Base-by-base conservation (phyloP, 176 grass and related monocot genomes). In the Zea luxurians region DNA sequence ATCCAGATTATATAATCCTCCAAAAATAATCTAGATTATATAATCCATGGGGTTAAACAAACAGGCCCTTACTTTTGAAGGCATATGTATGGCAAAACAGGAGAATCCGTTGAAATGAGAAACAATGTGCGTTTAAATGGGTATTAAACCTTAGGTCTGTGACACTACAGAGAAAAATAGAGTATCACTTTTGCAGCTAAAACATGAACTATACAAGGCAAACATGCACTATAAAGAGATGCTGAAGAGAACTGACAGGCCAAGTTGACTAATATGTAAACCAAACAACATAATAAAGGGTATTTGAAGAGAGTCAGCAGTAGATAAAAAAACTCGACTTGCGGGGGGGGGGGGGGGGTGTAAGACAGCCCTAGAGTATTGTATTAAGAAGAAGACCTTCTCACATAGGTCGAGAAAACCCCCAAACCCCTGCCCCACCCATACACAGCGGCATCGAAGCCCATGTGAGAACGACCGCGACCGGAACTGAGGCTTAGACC, bases 31-130 rank as follows among this genome's bases (percentile, higher is more conserved):
- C n/a, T n/a, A n/a, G n/a, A n/a, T n/a, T n/a, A n/a, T n/a, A n/a
- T n/a, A n/a, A n/a, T n/a, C n/a, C n/a, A n/a, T n/a, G n/a, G n/a
- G n/a, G n/a, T n/a, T n/a, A n/a, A n/a, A n/a, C n/a, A n/a, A n/a
- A n/a, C n/a, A n/a, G n/a, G n/a, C n/a, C n/a, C n/a, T n/a, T 50
- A n/a, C 36, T 77, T 27, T 37, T 67, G 37, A 34, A 75, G 37
- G 75, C 27, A 76, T 58, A 0, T 59, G 7, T 61, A 37, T 57
- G 36, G 17, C 17, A 11, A 78, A 46, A 4, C 40, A 59, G 18
- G 17, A 13, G 6, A 49, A 64, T 64, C 60, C 20, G 47, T 17
- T 63, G 0, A 43, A n/a, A 13, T 80, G 13, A 65, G n/a, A 9
- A 75, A 74, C 48, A 42, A 15, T 34, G 10, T 18, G 58, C 40